Evolutionary conservation across 139 green algal species (phyloP).

Genomic region (Axilococcus clingmanii): DNA sequence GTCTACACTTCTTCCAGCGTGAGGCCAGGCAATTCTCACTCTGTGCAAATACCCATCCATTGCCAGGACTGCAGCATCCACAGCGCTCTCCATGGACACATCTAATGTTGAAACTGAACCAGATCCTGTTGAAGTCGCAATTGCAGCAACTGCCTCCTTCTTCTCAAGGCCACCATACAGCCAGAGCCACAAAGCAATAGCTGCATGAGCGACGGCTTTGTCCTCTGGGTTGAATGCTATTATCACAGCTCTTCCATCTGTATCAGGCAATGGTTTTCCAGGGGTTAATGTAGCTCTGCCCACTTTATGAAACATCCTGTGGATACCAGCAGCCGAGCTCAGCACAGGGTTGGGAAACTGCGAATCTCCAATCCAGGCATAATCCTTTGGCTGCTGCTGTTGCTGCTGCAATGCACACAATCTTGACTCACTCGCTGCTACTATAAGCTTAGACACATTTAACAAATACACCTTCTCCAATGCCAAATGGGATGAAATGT

Average conservation of each 20-base stretch:
- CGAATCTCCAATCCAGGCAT: constrained; percentile 1
- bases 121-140: not conserved
- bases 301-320: constrained; percentile 13
- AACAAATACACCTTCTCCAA: no score
- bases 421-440: no score
- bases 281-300: no score
- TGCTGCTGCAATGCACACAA: no score
- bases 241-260: not conserved
- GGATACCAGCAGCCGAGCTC: constrained; percentile 9
- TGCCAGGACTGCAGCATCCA: constrained; percentile 28
- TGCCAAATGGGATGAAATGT: no score
- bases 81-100: no score
- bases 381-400: not conserved
- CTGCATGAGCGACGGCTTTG: constrained; percentile 11
- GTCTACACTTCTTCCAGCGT: constrained; percentile 49
- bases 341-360: constrained; percentile 2
- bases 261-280: not conserved
- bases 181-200: constrained; percentile 17
- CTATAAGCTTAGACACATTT: no score
- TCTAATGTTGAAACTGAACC: constrained; percentile 25
- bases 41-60: constrained; percentile 25
- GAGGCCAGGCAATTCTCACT: constrained; percentile 54
- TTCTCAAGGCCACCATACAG: constrained; percentile 11
- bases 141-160: not conserved
- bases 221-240: constrained; percentile 12